Evolutionary conservation across 805 yeast species (phyloP).

Genomic region (Kodamaea kaohsiungensis): DNA sequence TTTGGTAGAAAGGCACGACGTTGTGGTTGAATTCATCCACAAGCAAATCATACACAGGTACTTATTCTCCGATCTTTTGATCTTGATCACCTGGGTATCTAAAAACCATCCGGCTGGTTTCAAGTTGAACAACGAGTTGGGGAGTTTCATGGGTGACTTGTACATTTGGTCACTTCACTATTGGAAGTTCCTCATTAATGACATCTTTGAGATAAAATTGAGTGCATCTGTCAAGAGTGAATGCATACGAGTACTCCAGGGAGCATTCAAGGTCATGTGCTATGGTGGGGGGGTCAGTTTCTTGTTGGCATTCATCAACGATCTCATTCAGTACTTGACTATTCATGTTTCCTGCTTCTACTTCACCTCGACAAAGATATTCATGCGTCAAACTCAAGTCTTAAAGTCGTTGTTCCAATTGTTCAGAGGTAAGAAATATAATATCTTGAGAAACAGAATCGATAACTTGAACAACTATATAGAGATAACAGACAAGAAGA

Average conservation of each 20-base stretch:
- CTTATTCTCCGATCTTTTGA: conserved; percentile 47
- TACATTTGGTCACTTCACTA: conserved; percentile 81
- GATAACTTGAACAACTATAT: conserved; percentile 63
- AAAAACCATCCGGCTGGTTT: conserved; percentile 86
- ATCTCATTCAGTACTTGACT: conserved; percentile 60
- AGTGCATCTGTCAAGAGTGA: neutral
- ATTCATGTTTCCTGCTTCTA: conserved; percentile 78
- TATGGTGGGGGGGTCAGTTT: conserved; percentile 65
- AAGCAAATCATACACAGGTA: conserved; percentile 34
- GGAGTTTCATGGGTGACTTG: conserved; percentile 82
- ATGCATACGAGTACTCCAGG: neutral
- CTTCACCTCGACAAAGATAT: conserved; percentile 74
- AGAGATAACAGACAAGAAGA: conserved; percentile 1
- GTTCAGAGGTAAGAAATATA: conserved; percentile 87
- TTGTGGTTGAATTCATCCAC: conserved; percentile 24
- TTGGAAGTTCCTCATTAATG: conserved; percentile 42
- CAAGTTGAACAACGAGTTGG: conserved; percentile 83
- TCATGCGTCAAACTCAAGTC: conserved; percentile 69
- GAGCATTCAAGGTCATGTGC: conserved; percentile 23
- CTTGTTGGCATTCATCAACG: conserved; percentile 64
- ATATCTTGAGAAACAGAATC: conserved; percentile 78
- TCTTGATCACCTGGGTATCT: conserved; percentile 70
- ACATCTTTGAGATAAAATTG: conserved; percentile 1
- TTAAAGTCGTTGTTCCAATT: conserved; percentile 75
- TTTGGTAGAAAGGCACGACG: conserved; percentile 32